Percentiles rank a stretch among this genome's conserved stretches.
Conservation (phyloP, 2,329 filamentous ascomycete genomes). For the Claviceps paspali region DNA sequence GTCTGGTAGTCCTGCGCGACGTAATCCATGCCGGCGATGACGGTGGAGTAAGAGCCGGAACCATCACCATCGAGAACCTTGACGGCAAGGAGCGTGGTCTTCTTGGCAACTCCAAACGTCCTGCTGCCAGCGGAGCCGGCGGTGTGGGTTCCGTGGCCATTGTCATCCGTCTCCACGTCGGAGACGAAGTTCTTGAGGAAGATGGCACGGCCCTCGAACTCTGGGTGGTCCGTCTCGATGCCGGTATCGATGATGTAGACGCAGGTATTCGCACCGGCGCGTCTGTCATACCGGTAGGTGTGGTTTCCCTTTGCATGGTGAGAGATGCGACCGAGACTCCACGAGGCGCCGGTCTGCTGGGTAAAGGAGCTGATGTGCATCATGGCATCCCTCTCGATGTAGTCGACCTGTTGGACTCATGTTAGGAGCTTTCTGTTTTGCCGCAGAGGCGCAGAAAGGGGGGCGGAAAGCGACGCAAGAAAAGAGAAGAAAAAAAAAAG, state of each 20-base stretch:
- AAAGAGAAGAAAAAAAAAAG: background rate
- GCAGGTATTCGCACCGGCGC: constrained; percentile 25
- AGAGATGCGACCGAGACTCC: constrained; percentile 21
- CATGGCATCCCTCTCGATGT: constrained; percentile 21
- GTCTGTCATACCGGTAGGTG: constrained; percentile 24
- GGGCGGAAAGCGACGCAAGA: too few species aligned
- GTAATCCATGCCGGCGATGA: constrained; percentile 31
- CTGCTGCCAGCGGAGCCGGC: constrained; percentile 19
- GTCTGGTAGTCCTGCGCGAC: constrained; percentile 14
- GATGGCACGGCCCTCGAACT: constrained; percentile 21
- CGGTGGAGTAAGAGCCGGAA: constrained; percentile 20
- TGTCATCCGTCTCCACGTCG: constrained; percentile 13
- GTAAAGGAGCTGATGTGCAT: constrained; percentile 10
- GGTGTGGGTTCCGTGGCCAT: constrained; percentile 28
- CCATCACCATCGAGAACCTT: constrained; percentile 28
- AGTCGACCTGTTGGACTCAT: constrained; percentile 14
- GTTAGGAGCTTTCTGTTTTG: too few species aligned
- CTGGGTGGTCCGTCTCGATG: constrained; percentile 21
- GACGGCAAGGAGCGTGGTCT: constrained; percentile 25
- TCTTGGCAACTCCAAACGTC: constrained; percentile 26
- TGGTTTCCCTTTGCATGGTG: constrained; percentile 14
- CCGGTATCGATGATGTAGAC: constrained; percentile 33
- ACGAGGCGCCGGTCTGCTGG: constrained; percentile 12
- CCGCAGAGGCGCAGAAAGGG: too few species aligned
- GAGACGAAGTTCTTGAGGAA: constrained; percentile 15